These are phyloP conservation scores for Monosporozyma unispora DNA, from an alignment of 805 yeast genomes.

Conservation along the genomic window DNA sequence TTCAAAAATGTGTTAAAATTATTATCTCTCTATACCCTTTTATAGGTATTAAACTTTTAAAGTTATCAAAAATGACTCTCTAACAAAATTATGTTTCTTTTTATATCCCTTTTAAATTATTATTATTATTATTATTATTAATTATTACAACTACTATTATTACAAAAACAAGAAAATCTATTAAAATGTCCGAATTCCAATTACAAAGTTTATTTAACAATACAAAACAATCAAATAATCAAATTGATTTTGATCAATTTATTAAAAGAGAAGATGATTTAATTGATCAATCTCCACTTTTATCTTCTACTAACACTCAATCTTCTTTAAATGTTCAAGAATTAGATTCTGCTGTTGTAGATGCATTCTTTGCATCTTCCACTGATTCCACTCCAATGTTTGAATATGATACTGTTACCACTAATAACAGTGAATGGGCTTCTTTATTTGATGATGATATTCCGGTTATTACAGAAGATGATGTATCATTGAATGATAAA, in stretches of 20 bases:
- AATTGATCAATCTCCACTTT: background rate
- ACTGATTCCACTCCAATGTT: conserved; percentile 56
- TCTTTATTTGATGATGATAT: conserved; percentile 46
- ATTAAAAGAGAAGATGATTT: conserved; percentile 8
- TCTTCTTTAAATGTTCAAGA: conserved; percentile 11
- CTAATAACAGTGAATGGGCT: conserved; percentile 42
- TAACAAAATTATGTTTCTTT: background rate
- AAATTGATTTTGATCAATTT: conserved; percentile 20
- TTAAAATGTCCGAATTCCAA: conserved; percentile 12
- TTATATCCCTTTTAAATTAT: background rate
- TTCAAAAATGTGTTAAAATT: background rate
- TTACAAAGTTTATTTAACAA: conserved; percentile 11
- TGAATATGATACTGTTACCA: conserved; percentile 23
- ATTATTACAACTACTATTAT: background rate
- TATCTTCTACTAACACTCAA: background rate
- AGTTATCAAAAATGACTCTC: conserved; percentile 2
- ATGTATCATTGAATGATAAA: conserved; percentile 19
- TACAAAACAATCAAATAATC: no score
- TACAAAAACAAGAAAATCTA: background rate
- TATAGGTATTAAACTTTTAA: no score
- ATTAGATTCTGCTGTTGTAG: conserved; percentile 57
- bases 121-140: background rate
- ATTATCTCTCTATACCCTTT: no score
- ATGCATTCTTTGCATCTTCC: conserved; percentile 36
- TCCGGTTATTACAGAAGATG: conserved; percentile 33